Evolutionary conservation across 169 alveolate genomes (phyloP).

Genomic region (Eimeria falciformis): DNA sequence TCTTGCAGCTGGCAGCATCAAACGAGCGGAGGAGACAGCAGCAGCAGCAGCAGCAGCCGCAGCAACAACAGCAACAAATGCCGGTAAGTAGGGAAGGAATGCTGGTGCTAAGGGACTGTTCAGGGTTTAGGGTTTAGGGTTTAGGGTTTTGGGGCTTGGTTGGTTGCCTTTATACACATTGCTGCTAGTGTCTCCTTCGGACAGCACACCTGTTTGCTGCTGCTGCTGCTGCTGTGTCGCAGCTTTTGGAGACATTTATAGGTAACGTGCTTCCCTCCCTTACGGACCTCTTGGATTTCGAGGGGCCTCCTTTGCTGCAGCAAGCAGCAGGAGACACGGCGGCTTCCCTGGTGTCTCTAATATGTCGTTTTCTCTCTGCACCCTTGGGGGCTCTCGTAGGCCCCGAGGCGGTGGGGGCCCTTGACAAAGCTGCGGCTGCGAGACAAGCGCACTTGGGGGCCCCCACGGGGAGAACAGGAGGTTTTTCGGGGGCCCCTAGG

Average conservation of each 20-base stretch:
- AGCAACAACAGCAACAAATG: not conserved
- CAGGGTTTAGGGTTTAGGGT: not conserved
- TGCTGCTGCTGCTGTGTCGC: constrained; percentile 7
- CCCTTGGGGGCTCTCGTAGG: constrained; percentile 35
- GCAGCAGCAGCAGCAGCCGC: constrained; percentile 19
- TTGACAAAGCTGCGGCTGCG: constrained; percentile 3
- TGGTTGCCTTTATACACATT: not conserved
- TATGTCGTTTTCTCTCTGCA: not conserved
- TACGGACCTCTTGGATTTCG: not conserved
- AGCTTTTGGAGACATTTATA: not conserved
- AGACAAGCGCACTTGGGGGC: not conserved
- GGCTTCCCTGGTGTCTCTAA: not conserved
- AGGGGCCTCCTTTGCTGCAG: constrained; percentile 24
- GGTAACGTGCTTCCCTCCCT: not conserved
- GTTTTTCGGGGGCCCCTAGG: not conserved
- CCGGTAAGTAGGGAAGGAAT: not conserved
- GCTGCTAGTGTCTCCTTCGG: not conserved
- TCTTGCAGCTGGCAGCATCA: not conserved
- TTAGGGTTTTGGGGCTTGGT: constrained; percentile 29
- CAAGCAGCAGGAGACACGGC: constrained; percentile 21
- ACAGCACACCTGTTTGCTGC: not conserved
- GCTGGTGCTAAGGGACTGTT: not conserved
- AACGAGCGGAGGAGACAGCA: constrained; percentile 23
- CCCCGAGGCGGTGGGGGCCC: not conserved
- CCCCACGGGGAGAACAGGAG: not conserved